Conservation (phyloP, 257 asterid species). For the Solanum verrucosum region DNA sequence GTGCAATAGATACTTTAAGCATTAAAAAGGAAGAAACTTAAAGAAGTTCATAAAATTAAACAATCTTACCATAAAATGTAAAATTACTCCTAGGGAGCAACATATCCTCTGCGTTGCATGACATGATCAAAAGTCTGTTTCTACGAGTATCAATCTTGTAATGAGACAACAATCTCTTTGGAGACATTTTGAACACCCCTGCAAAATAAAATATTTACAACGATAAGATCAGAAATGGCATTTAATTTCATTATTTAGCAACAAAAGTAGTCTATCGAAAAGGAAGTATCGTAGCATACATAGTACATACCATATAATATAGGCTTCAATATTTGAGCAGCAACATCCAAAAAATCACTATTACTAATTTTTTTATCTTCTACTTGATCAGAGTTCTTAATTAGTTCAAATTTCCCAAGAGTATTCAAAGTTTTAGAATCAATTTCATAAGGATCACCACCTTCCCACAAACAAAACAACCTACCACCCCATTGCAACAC, state of each 20-base stretch:
- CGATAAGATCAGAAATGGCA: not conserved
- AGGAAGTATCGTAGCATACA: not conserved
- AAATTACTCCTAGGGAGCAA: constrained; percentile 85
- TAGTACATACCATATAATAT: constrained; percentile 55
- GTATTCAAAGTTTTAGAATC: constrained; percentile 43
- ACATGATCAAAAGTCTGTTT: constrained; percentile 61
- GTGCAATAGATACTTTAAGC: not conserved
- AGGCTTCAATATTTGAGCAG: constrained; percentile 76
- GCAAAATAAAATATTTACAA: not conserved
- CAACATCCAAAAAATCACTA: constrained; percentile 43
- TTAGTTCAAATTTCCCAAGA: constrained; percentile 42
- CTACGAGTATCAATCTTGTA: constrained; percentile 69
- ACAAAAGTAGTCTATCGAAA: not conserved
- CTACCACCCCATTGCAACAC: constrained; percentile 83
- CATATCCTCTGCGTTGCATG: constrained; percentile 99
- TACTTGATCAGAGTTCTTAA: constrained; percentile 9
- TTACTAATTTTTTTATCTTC: not conserved
- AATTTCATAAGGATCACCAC: constrained; percentile 92
- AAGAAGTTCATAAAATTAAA: not conserved
- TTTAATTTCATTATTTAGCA: not conserved
- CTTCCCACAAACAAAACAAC: constrained; percentile 90
- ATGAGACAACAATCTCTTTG: constrained; percentile 82
- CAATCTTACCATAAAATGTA: constrained; percentile 57
- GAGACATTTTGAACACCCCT: constrained; percentile 95
- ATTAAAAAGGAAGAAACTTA: not conserved